phyloP scores from a whole-genome alignment of 164 flowering plant species.

The Magnolia sinica region DNA sequence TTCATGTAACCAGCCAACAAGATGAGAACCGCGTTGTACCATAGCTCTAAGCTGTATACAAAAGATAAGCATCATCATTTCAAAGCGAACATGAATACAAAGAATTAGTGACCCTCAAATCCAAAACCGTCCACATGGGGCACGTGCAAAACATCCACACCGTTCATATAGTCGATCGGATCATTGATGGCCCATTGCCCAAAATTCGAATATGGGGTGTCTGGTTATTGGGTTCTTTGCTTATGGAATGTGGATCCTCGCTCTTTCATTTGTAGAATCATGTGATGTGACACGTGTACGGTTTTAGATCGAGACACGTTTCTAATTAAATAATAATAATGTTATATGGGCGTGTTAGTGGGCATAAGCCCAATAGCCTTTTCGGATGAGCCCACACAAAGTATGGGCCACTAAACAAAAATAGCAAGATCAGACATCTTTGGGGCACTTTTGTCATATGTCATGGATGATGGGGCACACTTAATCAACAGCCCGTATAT shows the following conservation, averaged over 20 bases:
- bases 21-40: not conserved
- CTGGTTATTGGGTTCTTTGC: not conserved
- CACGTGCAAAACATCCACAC: too few relatives aligned
- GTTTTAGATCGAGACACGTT: too few relatives aligned
- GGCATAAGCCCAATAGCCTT: not conserved
- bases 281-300: too few relatives aligned
- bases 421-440: too few relatives aligned
- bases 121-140: not conserved
- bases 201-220: not conserved
- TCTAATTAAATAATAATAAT: too few relatives aligned
- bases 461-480: too few relatives aligned
- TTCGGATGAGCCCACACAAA: not conserved
- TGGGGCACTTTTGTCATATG: too few relatives aligned
- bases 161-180: not conserved
- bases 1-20: not conserved
- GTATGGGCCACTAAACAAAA: too few relatives aligned
- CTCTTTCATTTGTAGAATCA: not conserved
- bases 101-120: not conserved
- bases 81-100: not conserved
- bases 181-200: not conserved
- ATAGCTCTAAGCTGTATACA: not conserved
- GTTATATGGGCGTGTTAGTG: too few relatives aligned
- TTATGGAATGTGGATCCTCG: not conserved
- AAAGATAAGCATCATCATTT: not conserved
- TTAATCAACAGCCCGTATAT: too few relatives aligned